Base-by-base conservation (phyloP, 192 early-diverging fungal species). In the Coemansia sp. region DNA sequence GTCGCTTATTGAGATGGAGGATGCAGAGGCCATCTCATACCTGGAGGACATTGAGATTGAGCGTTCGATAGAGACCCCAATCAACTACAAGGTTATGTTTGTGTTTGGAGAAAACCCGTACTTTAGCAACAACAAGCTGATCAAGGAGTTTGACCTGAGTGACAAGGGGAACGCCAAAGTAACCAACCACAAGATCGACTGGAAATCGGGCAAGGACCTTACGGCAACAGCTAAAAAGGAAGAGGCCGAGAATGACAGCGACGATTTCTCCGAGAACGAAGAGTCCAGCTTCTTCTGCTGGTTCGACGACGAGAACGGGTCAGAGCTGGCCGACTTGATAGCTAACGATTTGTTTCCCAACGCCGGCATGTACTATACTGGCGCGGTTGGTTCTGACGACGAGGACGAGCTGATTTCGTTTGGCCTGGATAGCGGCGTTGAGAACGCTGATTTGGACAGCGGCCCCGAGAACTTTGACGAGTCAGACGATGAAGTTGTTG, bases 361-460 rank as follows among this genome's bases (percentile, higher is more conserved):
- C 48, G 93, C 95, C 23, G 96, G 97, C 85, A 98, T 97, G 86
- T 86, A 86, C 61, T 98, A 97, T 84, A 92, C 95, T 74, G 88
- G 69, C 18, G 81, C 74, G 12, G 85, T 87, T 3, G 83, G 84
- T 28, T 71, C 71, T 11, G 79, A 76, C 42, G 88, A 86, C 44
- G 90, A 92, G 26, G 84, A 88, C 52, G 74, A 90, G 72, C 90
- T 93, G 40, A 81, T 94, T 26, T 84, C 88, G 61, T 92, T 88
- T 74, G 74, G 71, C 51, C 61, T 15, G 15, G 55, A 67, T 28
- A 68, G 64, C 61, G 69, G 68, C 21, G 67, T 26, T 21, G 62
- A 60, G n/a, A 31, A 55, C 17, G 34, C 25, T 8, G 70, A 67
- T 10, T 49, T 34, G n/a, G 66, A 56, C 21, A 63, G 36, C 47